Percentiles rank a stretch among this genome's conserved stretches.
phyloP scores from a whole-genome alignment of 306 rosid genomes.

The Sesbania bispinosa region DNA sequence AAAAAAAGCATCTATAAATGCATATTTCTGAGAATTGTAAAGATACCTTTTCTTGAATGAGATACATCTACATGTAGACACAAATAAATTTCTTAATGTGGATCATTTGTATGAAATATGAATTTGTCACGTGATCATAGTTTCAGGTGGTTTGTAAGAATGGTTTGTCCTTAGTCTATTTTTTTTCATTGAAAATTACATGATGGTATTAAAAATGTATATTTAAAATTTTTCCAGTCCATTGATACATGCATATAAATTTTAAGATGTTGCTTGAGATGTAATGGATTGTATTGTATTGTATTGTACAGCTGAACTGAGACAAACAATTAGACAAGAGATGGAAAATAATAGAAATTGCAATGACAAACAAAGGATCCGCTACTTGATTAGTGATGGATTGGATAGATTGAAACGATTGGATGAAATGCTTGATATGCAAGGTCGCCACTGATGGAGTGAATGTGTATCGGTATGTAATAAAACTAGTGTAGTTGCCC shows the following conservation, averaged over 20 bases:
- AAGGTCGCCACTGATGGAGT: constrained; percentile 44
- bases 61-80: background rate
- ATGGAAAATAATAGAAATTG: constrained; percentile 71
- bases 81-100: background rate
- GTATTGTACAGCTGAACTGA: constrained; percentile 72
- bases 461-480: constrained; percentile 7
- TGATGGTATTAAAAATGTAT: background rate
- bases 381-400: constrained; percentile 77
- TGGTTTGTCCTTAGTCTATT: background rate
- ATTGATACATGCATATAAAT: background rate
- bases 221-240: background rate
- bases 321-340: constrained; percentile 71
- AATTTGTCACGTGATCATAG: background rate
- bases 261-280: constrained; percentile 8
- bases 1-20: background rate
- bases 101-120: constrained; percentile 3
- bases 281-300: constrained; percentile 24
- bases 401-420: constrained; percentile 71
- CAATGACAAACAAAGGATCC: constrained; percentile 63
- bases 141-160: background rate
- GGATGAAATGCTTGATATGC: constrained; percentile 88
- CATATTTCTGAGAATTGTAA: background rate
- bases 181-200: background rate
- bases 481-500: too few relatives aligned
- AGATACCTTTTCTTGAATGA: background rate